Evolutionary conservation across 331 rosid species (phyloP), one percentile per base, ranked within the genome.

Genomic region (Cydonia oblonga): DNA sequence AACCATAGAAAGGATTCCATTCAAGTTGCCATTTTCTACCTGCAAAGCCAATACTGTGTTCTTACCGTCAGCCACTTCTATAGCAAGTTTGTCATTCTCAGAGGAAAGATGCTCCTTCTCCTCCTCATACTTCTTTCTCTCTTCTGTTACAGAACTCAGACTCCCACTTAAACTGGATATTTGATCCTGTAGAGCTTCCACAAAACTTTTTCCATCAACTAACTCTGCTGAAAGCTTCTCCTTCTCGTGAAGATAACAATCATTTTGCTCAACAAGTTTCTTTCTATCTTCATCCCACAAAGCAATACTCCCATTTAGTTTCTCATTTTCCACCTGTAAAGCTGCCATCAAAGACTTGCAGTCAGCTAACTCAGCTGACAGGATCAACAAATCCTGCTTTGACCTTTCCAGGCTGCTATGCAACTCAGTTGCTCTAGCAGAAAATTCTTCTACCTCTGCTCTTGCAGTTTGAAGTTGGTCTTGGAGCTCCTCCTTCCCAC

Each of bases 301-400:
- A 76, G 78, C 81, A 70, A 95, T 74, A 44, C 79, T 76, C 71
- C 79, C 86, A 60, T 74, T 79, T 76, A 84, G 63, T 68, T 74
- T 85, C 72, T 84, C 87, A 74, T 85, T 89, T 79, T 89, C 97
- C 25, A 54, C 81, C 83, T 86, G 86, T 71, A 87, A 86, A 79
- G 76, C 80, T 76, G 83, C 76, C 72, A 86, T 75, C 79, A 82
- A 88, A 73, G 65, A 66, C 82, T 88, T 88, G 87, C 89, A 84
- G 76, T 85, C 87, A 66, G 84, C 85, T 82, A 95, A 83, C 82
- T 95, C 96, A 29, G 74, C 72, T 70, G 83, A 83, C 74, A 87
- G 78, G 73, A 80, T 84, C 59, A 42, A 71, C 60, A 86, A 80
- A 72, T 86, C 90, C 40, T 76, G 84, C 76, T 74, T 88, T 18